Base-by-base conservation (phyloP, 176 grass and related monocot species). In the Guadua angustifolia region DNA sequence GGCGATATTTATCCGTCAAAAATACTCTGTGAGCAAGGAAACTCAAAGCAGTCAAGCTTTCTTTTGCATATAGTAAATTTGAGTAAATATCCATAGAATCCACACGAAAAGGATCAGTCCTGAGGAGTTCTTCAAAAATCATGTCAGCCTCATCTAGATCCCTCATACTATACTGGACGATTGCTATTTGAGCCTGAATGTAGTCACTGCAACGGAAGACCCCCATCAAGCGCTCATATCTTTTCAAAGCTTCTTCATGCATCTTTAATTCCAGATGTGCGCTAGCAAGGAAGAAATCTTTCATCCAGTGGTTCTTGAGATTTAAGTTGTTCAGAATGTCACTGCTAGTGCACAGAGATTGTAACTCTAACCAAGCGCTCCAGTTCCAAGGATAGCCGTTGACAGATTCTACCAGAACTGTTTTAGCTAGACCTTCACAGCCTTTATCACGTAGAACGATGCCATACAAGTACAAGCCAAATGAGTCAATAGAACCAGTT, bases 291-390 rank as follows among this genome's bases (percentile, higher is more conserved):
- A 95, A 99, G 74, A 99, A 95, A 78, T 99, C 97, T 80, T 99
- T 99, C 93, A 99, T 96, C 97, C 97, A 99, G 71, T 96, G 93
- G 79, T 99, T 99, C 78, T 94, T 99, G 52, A 99, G 68, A 87
- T 89, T 92, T 83, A 99, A 88, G 49, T 88, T 94, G 74, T 90
- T 90, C 74, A 99, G 73, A 83, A 92, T 86, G 38, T 99, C 93
- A 72, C 86, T 86, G 17, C 83, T 94, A 73, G 91, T 95, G 74
- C 91, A 94, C 40, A 99, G 59, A 82, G 88, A 90, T 56, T 90
- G 91, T 63, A 99, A 79, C 79, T 99, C 97, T 79, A 82, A 92
- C 97, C 97, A 99, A 71, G 97, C 97, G 47, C 86, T 90, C 97
- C 97, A 99, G 84, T 99, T 99, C 97, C 97, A 99, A 44, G 93